These are phyloP conservation scores for Sideroxylon spinosum DNA, from an alignment of 179 eudicot genomes.

Conservation along the genomic window DNA sequence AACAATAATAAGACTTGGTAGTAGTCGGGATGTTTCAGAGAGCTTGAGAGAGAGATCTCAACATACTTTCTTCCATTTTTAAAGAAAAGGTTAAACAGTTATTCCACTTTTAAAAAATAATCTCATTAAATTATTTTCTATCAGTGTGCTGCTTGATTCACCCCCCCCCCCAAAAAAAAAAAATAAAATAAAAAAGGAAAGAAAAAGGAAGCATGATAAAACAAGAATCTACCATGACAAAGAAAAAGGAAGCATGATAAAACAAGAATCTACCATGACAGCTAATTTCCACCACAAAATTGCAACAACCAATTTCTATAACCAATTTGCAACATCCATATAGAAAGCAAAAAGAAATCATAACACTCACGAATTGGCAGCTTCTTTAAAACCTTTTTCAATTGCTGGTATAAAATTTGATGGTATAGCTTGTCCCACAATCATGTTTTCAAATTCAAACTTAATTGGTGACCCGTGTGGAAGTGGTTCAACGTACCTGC, in stretches of 20 bases:
- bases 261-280: not conserved
- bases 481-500: slow-evolving; percentile 84
- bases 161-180: not conserved
- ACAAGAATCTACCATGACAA: not conserved
- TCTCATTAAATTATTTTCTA: too few relatives aligned
- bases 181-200: not conserved
- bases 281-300: not conserved
- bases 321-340: not conserved
- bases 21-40: not conserved
- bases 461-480: slow-evolving; percentile 70
- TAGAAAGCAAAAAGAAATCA: slow-evolving; percentile 7
- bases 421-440: slow-evolving; percentile 90
- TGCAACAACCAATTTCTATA: not conserved
- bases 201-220: not conserved
- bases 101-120: not conserved
- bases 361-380: slow-evolving; percentile 84
- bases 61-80: not conserved
- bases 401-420: slow-evolving; percentile 87
- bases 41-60: not conserved
- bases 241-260: not conserved
- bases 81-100: not conserved
- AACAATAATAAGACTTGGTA: not conserved
- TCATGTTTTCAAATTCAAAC: slow-evolving; percentile 87
- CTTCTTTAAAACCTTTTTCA: slow-evolving; percentile 95
- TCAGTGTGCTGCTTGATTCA: too few relatives aligned